Base-by-base conservation (phyloP, 176 grass and related monocot genomes). In the Avena insularis region DNA sequence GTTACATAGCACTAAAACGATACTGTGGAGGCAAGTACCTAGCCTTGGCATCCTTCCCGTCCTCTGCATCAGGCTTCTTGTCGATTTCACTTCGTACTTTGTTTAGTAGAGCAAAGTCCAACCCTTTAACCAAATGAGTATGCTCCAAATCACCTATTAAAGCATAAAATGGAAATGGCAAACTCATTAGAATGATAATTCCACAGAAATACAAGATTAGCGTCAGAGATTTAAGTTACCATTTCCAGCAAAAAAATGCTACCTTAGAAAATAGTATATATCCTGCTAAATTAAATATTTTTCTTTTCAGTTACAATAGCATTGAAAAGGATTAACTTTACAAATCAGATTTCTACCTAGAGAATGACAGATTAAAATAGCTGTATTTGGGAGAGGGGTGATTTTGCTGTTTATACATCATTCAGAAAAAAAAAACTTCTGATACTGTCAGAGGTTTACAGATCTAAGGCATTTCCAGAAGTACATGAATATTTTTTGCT, bases 61-160 rank as follows among this genome's bases (percentile, higher is more conserved):
- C 97, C n/a, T 99, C 97, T 51, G 77, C 81, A 86, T 99, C 97
- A 65, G 97, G 91, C 82, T 96, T 96, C 83, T 98, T 99, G 6
- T 98, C 96, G 85, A 93, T 99, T 93, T 99, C 97, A 96, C 97
- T 99, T 48, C 92, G 88, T 76, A 98, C 85, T 90, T 98, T 98
- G 90, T 96, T 92, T 80, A 98, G 97, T 87, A 98, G 84, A 91
- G 97, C 97, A 91, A 90, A 98, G 89, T 98, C 97, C 89, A 98
- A 91, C 45, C 97, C 97, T 92, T 98, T 98, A 50, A 98, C 97
- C 82, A 98, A 90, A 94, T 98, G 94, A 65, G 97, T 98, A 71
- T 96, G 97, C 87, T 98, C 97, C 94, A 98, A 85, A 84, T 98
- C 94, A 75, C 97, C 97, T 98, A 54, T 77, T 86, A 75, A 74